These are phyloP conservation scores for Acer saccharum DNA, from an alignment of 345 rosid genomes.

Conservation along the genomic window DNA sequence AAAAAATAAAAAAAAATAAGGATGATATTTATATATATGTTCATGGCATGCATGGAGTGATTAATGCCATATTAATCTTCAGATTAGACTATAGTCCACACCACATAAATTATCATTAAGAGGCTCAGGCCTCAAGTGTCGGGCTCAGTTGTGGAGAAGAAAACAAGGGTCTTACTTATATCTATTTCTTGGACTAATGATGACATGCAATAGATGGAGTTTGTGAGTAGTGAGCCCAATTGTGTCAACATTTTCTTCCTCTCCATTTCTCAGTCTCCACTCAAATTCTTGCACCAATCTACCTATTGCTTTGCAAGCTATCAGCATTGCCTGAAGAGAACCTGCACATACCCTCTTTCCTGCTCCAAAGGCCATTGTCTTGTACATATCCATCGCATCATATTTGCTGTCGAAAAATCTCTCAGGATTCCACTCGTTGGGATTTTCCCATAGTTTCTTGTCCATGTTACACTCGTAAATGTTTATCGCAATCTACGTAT, in stretches of 20 bases:
- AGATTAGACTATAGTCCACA: neutral
- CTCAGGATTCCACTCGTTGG: slow-evolving; percentile 80
- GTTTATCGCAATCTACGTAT: slow-evolving; percentile 82
- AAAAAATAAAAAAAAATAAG: no score
- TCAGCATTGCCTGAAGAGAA: slow-evolving; percentile 63
- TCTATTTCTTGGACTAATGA: slow-evolving; percentile 46
- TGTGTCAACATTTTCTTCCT: slow-evolving; percentile 66
- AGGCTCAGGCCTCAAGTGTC: neutral
- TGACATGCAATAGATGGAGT: slow-evolving; percentile 75
- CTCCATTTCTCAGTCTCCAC: slow-evolving; percentile 67
- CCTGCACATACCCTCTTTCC: slow-evolving; percentile 87
- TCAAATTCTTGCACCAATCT: slow-evolving; percentile 79
- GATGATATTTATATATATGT: no score
- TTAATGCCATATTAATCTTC: no score
- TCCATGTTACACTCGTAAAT: slow-evolving; percentile 92
- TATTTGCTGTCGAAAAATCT: slow-evolving; percentile 58
- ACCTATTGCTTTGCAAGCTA: slow-evolving; percentile 61
- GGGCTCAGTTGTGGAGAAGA: neutral
- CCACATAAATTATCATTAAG: neutral
- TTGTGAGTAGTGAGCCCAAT: slow-evolving; percentile 69
- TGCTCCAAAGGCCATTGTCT: slow-evolving; percentile 93
- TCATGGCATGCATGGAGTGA: no score
- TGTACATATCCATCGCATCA: slow-evolving; percentile 58
- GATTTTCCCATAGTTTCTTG: slow-evolving; percentile 67
- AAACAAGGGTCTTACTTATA: neutral